Base-by-base conservation (phyloP, 2,329 filamentous ascomycete genomes). In the Juglanconis juglandina region DNA sequence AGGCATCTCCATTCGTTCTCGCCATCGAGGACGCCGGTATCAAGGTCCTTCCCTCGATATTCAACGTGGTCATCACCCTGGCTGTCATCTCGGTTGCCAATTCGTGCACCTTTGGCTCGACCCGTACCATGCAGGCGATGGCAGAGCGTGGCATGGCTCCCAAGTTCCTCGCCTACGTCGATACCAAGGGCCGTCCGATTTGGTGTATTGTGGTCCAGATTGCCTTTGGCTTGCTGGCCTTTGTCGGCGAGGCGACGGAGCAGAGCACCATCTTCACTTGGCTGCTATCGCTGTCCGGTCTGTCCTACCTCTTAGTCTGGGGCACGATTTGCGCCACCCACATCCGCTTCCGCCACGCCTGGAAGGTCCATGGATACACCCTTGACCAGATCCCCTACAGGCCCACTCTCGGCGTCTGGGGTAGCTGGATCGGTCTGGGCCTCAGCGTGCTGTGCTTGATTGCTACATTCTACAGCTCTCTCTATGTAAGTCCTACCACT, bases 231-330 rank as follows among this genome's bases (percentile, higher is more conserved):
- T 74, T 86, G 52, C 76, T 88, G 13, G 83, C 82, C 42, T 88
- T 85, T 71, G 74, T 88, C 56, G 80, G 78, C 48, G 73, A 76
- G 70, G 78, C 81, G 3, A 66, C 67, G 5, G 71, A 71, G 58
- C 76, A 72, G 65, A 69, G 66, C 42, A 73, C 73, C 1, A 79
- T 85, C 63, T 89, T 89, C 75, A 77, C 77, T 67, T 89, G 86
- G 86, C 79, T 89, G 57, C 78, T 91, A 42, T 83, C 89, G 0
- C 81, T 93, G 24, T 90, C 88, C 0, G 89, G 88, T 55, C 83
- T 92, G 9, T 85, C 86, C 2, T 87, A 85, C 63, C 85, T 93
- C 71, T 90, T 92, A 74, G 88, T 89, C 33, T 93, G 89, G 89
- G 86, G 84, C 41, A 88, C 81, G 61, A 86, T 88, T 69, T 88